Evolutionary conservation across 2,329 filamentous ascomycete species (phyloP), one percentile per base, ranked within the genome.

Genomic region (Xylaria sp.): DNA sequence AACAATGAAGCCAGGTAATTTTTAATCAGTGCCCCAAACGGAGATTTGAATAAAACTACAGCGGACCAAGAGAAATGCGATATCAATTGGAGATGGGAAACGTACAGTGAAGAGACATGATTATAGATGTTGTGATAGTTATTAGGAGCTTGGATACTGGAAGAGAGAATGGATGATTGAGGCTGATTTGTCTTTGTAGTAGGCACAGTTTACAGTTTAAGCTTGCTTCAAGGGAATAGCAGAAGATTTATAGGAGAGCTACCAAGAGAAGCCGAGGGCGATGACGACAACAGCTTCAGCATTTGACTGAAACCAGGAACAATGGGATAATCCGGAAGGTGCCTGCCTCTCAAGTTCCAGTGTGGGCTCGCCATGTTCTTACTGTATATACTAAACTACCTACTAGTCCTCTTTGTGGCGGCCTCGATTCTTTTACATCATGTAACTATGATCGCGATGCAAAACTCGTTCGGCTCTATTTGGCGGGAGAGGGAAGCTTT

Each of bases 101-200:
- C 85, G 80, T 77, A 88, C 86, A 88, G 80, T 88, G 85, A 73
- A 88, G 84, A 86, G 86, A 87, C 86, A 88, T 88, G 77, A 65
- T 85, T 79, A 33, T 28, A 51, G 51, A 38, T 60, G 26, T 57
- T 26, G 38, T 42, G 73, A 58, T 76, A 58, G 57, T 63, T 15
- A n/a, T 56, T 64, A 13, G 31, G 9, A 20, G 48, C 6, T 60
- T 17, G 11, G 33, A 48, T 26, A 2, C 33, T 49, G 23, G 28
- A 36, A 15, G 38, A 42, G 38, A 59, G 59, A 46, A 26, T 33
- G 7, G 44, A 23, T 48, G 44, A 13, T 38, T 33, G 33, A 44
- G 15, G 38, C 36, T 48, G 26, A 23, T 15, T 56, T 63, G 42
- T 59, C 51, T 70, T 65, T 71, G 57, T 65, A 48, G 49, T 54